phyloP scores from a whole-genome alignment of 1,284 basidiomycete genomes.

The Leccinum brunneo-olivaceum region DNA sequence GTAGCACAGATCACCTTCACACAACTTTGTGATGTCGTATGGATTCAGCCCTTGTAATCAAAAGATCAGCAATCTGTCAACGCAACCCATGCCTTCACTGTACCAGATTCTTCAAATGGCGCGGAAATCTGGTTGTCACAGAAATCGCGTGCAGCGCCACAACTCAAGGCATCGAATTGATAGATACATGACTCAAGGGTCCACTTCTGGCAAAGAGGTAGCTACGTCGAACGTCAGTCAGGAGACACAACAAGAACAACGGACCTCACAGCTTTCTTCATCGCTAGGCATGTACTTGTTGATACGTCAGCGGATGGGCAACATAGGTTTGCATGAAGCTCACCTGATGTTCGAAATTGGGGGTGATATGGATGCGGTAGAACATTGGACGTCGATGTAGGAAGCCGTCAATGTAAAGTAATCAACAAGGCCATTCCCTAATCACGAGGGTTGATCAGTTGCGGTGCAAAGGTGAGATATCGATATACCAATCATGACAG shows the following conservation, averaged over 20 bases:
- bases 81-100: background rate
- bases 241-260: background rate
- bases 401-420: conserved; percentile 34
- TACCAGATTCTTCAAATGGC: conserved; percentile 34
- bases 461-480: background rate
- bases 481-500: conserved; percentile 67
- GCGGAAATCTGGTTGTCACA: conserved; percentile 32
- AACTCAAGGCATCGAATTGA: conserved; percentile 45
- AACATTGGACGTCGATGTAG: conserved; percentile 44
- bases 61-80: conserved; percentile 1
- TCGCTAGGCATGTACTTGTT: conserved; percentile 37
- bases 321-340: background rate
- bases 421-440: conserved; percentile 53
- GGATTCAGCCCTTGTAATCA: conserved; percentile 36
- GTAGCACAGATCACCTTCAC: conserved; percentile 46
- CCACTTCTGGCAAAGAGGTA: conserved; percentile 43
- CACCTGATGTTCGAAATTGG: conserved; percentile 26
- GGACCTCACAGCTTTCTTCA: conserved; percentile 39
- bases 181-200: conserved; percentile 39
- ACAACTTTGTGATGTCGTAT: conserved; percentile 57
- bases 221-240: conserved; percentile 19
- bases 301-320: conserved; percentile 21
- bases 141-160: conserved; percentile 42
- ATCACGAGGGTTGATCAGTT: background rate
- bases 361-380: conserved; percentile 33